Evolutionary conservation across 768 basidiomycete species (phyloP).

Genomic region (Boletus sensibilis): DNA sequence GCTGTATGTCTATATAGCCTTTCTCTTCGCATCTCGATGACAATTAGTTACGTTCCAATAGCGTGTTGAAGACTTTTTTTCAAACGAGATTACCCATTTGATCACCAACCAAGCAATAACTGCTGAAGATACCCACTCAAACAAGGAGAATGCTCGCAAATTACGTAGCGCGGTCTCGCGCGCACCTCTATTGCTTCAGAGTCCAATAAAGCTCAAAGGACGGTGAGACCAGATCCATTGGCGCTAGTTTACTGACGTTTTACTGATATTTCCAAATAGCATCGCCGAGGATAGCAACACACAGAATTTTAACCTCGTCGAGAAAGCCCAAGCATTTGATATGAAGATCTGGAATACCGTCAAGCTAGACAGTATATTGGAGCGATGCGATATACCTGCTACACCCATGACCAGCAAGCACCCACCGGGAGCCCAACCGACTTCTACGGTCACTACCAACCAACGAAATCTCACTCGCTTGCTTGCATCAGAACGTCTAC

Average conservation of each 20-base stretch:
- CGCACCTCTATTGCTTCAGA: slow-evolving; percentile 43
- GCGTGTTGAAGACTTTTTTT: slow-evolving; percentile 89
- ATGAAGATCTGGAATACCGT: slow-evolving; percentile 86
- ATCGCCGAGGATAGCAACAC: slow-evolving; percentile 31
- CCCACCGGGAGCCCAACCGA: slow-evolving; percentile 30
- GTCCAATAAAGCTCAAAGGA: slow-evolving; percentile 62
- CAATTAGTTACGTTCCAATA: slow-evolving; percentile 33
- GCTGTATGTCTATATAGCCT: slow-evolving; percentile 57
- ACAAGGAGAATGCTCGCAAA: slow-evolving; percentile 68
- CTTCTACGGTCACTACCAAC: slow-evolving; percentile 30
- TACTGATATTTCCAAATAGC: slow-evolving; percentile 16
- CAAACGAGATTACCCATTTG: slow-evolving; percentile 81
- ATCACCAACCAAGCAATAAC: slow-evolving; percentile 60
- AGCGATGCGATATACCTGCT: slow-evolving; percentile 56
- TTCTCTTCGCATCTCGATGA: not conserved
- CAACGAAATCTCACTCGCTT: slow-evolving; percentile 58
- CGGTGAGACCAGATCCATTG: slow-evolving; percentile 42
- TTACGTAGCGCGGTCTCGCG: slow-evolving; percentile 26
- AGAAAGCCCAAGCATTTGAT: slow-evolving; percentile 64
- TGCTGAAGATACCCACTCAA: slow-evolving; percentile 36
- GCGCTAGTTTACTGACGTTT: not conserved
- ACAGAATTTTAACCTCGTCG: slow-evolving; percentile 49
- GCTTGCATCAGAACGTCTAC: slow-evolving; percentile 77
- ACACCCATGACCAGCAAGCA: slow-evolving; percentile 29
- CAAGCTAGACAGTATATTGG: slow-evolving; percentile 71